Conservation (phyloP, 1,284 basidiomycete species). For the Austroboletus novae-zelandiae region DNA sequence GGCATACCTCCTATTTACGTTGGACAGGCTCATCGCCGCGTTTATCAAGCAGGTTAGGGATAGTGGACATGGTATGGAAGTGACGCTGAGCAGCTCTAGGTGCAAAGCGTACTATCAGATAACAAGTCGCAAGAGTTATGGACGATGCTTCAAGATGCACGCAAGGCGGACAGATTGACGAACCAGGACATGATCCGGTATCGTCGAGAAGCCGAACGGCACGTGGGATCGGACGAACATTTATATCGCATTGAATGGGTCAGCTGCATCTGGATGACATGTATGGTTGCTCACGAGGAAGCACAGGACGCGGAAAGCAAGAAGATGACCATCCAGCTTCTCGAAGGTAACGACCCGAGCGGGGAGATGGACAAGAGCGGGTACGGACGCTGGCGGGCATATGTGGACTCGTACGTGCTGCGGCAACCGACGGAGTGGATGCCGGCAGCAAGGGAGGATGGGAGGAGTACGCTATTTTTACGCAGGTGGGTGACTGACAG, state of each 20-base stretch:
- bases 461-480: slow-evolving; percentile 43
- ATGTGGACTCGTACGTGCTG: slow-evolving; percentile 84
- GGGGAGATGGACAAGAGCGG: slow-evolving; percentile 47
- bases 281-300: slow-evolving; percentile 11
- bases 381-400: slow-evolving; percentile 75
- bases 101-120: slow-evolving; percentile 80
- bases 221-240: slow-evolving; percentile 87
- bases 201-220: slow-evolving; percentile 85
- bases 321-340: slow-evolving; percentile 73
- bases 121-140: slow-evolving; percentile 73
- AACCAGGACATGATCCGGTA: slow-evolving; percentile 86
- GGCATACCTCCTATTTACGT: slow-evolving; percentile 86
- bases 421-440: slow-evolving; percentile 70
- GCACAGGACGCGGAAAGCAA: slow-evolving; percentile 60
- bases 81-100: slow-evolving; percentile 42
- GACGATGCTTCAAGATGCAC: slow-evolving; percentile 55
- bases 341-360: slow-evolving; percentile 81
- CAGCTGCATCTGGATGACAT: slow-evolving; percentile 31
- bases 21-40: slow-evolving; percentile 87
- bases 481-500: slow-evolving; percentile 39
- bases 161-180: slow-evolving; percentile 51
- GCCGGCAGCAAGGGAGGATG: slow-evolving; percentile 44
- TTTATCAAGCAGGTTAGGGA: slow-evolving; percentile 80
- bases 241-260: slow-evolving; percentile 94
- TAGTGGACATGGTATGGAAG: neutral